Evolutionary conservation across 192 early-diverging fungal genomes (phyloP), one percentile per base, ranked within the genome.

Genomic region (Coemansia sp.): DNA sequence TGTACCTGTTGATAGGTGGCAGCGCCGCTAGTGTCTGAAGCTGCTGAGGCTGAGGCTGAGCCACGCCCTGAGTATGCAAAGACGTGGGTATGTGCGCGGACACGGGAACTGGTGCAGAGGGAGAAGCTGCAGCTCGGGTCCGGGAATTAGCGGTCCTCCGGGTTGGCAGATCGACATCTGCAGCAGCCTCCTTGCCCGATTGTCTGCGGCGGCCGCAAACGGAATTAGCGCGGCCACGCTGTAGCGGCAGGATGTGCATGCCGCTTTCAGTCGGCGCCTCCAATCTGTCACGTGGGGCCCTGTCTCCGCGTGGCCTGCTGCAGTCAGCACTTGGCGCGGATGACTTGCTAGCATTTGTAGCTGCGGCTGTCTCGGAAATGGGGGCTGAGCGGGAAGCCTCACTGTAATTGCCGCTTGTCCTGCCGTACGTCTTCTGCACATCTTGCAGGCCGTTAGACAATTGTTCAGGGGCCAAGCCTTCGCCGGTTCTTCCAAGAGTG

Each of bases 1-100:
- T 93, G 53, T 89, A 90, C n/a, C 89, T 78, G 53, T 88, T 94
- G 55, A 94, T 84, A 1, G 91, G 87, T 0, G 92, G 91, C 22
- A 85, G 62, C 27, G 65, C 55, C 23, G 47, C 61, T 1, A 39
- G 34, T 11, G 23, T 49, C 24, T 49, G 47, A 14, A 13, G 4
- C n/a, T 49, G 23, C 47, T 49, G 47, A 30, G 47, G 25, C 24
- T 25, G 48, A 22, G 48, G 24, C 48, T 2, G 48, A 10, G 48
- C 5, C 48, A 12, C 18, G 1, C 27, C 17, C 33, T 53, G 51
- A 1, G 19, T 38, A 17, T 22, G 51, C 12, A 18, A 18, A 5
- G 18, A 44, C 55, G 53, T 38, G 27, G 27, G 21, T 9, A 37
- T 4, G 0, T 19, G 51, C 30, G 51, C 51, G 17, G 47, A 30